Conservation (phyloP, 2,329 filamentous ascomycete species). For the Pseudogymnoascus sp. region DNA sequence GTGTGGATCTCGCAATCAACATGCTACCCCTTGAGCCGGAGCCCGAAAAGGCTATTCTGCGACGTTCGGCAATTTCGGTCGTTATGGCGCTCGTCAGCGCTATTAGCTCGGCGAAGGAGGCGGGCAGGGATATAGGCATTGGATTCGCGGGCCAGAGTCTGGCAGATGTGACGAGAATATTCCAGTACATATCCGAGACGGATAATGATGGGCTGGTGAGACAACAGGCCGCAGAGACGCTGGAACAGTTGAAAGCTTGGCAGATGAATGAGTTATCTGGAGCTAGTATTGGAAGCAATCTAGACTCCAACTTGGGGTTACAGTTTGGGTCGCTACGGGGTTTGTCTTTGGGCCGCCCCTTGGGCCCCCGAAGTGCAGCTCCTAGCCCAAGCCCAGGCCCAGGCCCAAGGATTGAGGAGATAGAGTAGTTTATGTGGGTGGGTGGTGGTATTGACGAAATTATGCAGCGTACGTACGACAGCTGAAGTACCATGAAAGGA, state of each 20-base stretch:
- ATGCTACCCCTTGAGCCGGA: conserved; percentile 54
- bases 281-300: conserved; percentile 18
- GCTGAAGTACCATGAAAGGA: not conserved
- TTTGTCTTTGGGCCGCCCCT: conserved; percentile 32
- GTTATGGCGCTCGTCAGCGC: conserved; percentile 53
- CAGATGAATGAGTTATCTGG: conserved; percentile 43
- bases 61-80: conserved; percentile 56
- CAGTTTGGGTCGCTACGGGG: conserved; percentile 34
- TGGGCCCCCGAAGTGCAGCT: conserved; percentile 27
- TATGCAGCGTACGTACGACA: not conserved
- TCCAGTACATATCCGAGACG: conserved; percentile 54
- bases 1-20: conserved; percentile 54
- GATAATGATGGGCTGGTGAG: conserved; percentile 62
- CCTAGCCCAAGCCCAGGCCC: conserved; percentile 28
- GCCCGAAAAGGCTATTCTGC: conserved; percentile 52
- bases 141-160: conserved; percentile 46
- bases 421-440: conserved; percentile 38
- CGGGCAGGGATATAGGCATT: conserved; percentile 40
- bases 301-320: conserved; percentile 20
- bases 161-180: conserved; percentile 51
- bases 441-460: not conserved
- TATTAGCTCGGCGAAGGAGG: conserved; percentile 44
- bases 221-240: conserved; percentile 56
- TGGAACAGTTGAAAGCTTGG: conserved; percentile 58
- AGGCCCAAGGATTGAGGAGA: conserved; percentile 47